A percentile compares a stretch with the other conserved stretches of the same genome.
These are phyloP conservation scores for Orbilia javanica DNA, from an alignment of 2,329 filamentous ascomycete genomes.

Conservation along the genomic window DNA sequence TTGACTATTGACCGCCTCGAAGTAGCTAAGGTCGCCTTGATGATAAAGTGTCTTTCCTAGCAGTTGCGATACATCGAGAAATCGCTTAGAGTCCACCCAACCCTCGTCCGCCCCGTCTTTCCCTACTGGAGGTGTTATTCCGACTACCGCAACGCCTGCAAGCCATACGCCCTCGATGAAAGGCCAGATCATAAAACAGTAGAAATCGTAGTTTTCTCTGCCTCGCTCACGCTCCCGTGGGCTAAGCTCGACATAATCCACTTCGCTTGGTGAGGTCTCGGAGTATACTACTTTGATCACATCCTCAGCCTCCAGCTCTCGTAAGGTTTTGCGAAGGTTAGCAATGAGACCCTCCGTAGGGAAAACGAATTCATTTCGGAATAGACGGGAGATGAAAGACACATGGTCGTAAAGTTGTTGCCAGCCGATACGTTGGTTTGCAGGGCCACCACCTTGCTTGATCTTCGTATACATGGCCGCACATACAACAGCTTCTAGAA, in stretches of 20 bases:
- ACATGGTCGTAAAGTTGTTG: conserved; percentile 81
- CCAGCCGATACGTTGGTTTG: conserved; percentile 82
- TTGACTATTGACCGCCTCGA: conserved; percentile 98
- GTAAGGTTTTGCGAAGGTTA: conserved; percentile 84
- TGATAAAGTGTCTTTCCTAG: conserved; percentile 97
- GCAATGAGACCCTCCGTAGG: conserved; percentile 82
- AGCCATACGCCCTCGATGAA: conserved; percentile 97
- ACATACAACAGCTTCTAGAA: conserved; percentile 90
- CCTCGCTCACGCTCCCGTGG: conserved; percentile 81
- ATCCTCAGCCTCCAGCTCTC: conserved; percentile 80
- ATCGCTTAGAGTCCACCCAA: conserved; percentile 83
- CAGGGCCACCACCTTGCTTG: conserved; percentile 88
- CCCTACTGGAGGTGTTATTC: conserved; percentile 78
- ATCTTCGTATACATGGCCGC: conserved; percentile 90
- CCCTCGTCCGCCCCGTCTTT: conserved; percentile 70
- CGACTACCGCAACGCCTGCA: conserved; percentile 86
- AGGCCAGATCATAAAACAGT: conserved; percentile 98
- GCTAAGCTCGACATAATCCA: conserved; percentile 79
- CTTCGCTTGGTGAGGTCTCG: conserved; percentile 69
- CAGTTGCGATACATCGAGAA: conserved; percentile 85
- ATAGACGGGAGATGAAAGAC: conserved; percentile 89
- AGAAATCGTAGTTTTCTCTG: conserved; percentile 96
- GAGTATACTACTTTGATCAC: conserved; percentile 75
- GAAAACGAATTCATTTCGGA: conserved; percentile 97
- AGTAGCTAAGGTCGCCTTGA: conserved; percentile 95